These are phyloP conservation scores for Acanthamoeba culbertsoni DNA, from an alignment of 208 protist species.

Conservation along the genomic window DNA sequence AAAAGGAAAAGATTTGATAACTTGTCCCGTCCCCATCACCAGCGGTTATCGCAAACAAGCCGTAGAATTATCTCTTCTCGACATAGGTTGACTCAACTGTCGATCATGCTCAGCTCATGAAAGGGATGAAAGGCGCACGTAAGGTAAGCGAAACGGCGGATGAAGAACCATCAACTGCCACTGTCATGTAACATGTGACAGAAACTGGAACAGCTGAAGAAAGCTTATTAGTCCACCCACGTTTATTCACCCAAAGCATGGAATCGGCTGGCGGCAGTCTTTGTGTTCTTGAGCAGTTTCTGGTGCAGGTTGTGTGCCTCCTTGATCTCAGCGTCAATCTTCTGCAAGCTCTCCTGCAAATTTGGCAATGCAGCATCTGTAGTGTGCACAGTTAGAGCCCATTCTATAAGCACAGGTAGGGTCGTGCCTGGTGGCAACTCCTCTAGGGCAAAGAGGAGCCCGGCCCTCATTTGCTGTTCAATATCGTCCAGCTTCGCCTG, in stretches of 20 bases:
- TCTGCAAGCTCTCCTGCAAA: neutral
- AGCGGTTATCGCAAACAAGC: too few relatives aligned
- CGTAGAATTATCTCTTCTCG: too few relatives aligned
- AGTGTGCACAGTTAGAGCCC: too few relatives aligned
- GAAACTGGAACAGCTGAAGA: too few relatives aligned
- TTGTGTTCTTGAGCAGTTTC: conserved; percentile 15
- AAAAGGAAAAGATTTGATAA: too few relatives aligned
- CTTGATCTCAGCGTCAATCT: conserved; percentile 39
- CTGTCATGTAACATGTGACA: too few relatives aligned
- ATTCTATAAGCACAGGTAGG: neutral
- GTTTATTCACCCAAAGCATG: neutral
- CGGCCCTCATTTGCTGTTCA: conserved; percentile 4
- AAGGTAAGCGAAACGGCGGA: neutral
- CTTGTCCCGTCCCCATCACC: too few relatives aligned
- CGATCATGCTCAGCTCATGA: too few relatives aligned
- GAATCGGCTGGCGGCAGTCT: neutral
- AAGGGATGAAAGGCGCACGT: too few relatives aligned
- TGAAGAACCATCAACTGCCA: too few relatives aligned
- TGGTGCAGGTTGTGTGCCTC: conserved; percentile 16
- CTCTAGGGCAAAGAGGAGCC: neutral
- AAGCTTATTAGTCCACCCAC: too few relatives aligned
- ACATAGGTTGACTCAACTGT: too few relatives aligned
- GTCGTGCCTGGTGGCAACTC: neutral
- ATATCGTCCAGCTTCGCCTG: neutral
- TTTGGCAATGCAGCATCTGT: neutral